A percentile compares a stretch with the other conserved stretches of the same genome.
Evolutionary conservation across 805 yeast species (phyloP).

Genomic region (Ogataea methylovora): DNA sequence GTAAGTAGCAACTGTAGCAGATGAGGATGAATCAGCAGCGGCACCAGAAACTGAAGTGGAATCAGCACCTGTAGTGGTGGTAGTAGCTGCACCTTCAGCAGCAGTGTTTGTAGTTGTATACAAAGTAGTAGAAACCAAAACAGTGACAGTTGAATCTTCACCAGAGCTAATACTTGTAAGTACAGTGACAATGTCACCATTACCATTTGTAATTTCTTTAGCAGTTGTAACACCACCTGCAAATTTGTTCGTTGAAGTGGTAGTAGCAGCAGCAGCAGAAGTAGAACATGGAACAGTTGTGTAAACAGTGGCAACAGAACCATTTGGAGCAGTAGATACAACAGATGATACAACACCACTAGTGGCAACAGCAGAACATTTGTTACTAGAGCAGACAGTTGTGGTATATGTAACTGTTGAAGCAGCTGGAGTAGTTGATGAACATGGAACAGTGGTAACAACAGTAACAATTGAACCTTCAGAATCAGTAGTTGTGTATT

Average conservation of each 20-base stretch:
- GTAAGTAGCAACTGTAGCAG: background rate
- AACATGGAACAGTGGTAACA: background rate
- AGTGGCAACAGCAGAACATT: slow-evolving; percentile 57
- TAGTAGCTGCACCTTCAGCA: background rate
- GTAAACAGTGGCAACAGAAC: background rate
- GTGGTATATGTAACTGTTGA: slow-evolving; percentile 14
- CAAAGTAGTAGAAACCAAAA: background rate
- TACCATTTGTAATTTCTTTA: background rate
- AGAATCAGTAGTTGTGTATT: background rate
- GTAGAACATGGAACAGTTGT: background rate
- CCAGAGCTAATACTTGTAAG: background rate
- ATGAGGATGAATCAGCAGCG: background rate
- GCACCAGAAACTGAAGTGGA: background rate
- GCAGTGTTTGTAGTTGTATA: background rate
- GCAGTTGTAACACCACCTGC: background rate
- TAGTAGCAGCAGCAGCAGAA: background rate
- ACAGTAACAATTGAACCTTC: background rate
- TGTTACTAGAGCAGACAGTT: slow-evolving; percentile 25
- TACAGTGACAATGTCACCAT: background rate
- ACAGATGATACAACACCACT: slow-evolving; percentile 23
- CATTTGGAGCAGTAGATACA: background rate
- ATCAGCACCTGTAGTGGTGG: background rate
- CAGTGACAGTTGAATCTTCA: background rate
- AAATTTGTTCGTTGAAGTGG: background rate
- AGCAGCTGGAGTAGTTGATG: background rate